Percentiles rank a stretch among this genome's conserved stretches.
These are phyloP conservation scores for Phaeosphaeriaceae sp. DNA, from an alignment of 2,329 filamentous ascomycete genomes.

Conservation along the genomic window DNA sequence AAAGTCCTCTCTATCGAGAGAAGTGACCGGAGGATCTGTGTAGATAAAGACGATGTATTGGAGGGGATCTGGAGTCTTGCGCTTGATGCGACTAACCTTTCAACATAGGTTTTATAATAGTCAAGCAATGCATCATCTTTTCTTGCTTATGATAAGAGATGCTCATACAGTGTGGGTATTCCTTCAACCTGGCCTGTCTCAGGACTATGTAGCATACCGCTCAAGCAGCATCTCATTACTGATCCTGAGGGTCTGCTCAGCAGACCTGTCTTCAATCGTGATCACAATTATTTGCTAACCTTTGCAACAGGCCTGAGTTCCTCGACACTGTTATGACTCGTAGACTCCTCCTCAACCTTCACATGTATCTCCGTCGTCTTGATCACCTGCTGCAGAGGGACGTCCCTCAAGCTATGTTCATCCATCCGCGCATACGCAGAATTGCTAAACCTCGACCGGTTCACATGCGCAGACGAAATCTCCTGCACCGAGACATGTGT, in stretches of 20 bases:
- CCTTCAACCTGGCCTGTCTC: too few species aligned
- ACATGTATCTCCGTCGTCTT: constrained; percentile 29
- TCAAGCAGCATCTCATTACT: background rate
- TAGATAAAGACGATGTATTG: too few species aligned
- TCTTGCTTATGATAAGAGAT: too few species aligned
- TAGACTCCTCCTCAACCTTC: constrained; percentile 12
- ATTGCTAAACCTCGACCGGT: constrained; percentile 3
- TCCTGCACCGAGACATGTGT: background rate
- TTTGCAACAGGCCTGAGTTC: background rate
- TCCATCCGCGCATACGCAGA: constrained; percentile 25
- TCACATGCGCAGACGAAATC: background rate
- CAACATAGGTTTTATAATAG: too few species aligned
- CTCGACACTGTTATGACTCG: background rate
- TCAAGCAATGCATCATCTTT: too few species aligned
- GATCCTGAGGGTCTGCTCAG: background rate
- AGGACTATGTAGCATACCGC: too few species aligned
- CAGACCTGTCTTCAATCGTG: background rate
- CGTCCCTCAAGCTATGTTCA: constrained; percentile 2
- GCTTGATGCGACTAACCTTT: too few species aligned
- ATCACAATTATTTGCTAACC: background rate
- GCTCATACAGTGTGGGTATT: too few species aligned
- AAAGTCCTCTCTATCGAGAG: background rate
- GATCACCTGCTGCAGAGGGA: constrained; percentile 13
- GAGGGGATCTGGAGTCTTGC: too few species aligned
- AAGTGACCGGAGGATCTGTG: background rate